Evolutionary conservation across 805 yeast genomes (phyloP), one percentile per base, ranked within the genome.

Genomic region (Kuraishia borneana): DNA sequence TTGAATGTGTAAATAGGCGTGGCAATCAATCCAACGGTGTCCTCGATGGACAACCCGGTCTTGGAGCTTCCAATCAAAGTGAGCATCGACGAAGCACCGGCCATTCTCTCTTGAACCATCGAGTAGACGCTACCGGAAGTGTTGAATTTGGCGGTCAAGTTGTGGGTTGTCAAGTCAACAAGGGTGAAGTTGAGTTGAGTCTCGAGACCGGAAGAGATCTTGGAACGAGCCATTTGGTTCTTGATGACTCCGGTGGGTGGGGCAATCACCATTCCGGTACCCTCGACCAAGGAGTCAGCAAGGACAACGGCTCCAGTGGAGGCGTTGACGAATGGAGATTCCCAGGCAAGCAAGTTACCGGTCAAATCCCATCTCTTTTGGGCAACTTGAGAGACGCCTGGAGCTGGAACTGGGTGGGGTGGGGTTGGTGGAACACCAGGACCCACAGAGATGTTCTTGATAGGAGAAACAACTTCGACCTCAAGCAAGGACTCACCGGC

Each of bases 341-440:
- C 47, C 56, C 55, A 52, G 26, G 44, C 47, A 30, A 51, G 47
- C 28, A 53, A 42, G 35, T 49, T 50, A 37, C 56, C 57, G 22
- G 50, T 38, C 13, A 53, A 31, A 21, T 43, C 44, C 59, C 59
- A 53, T 21, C 42, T 43, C 10, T 42, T 31, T n/a, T 33, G 26
- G n/a, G 31, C 23, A 8, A 36, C 21, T 10, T 14, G 31, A 21
- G 31, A 35, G 13, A 28, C 31, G 26, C 45, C 45, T 17, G 48
- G 38, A 10, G 43, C 37, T 19, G 41, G 41, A 18, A 50, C 45
- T 18, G 56, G 53, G 30, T 39, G 42, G 21, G 50, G 43, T 9
- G 42, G 16, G 17, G 39, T 26, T 31, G 47, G 42, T 19, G 43
- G 36, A 25, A 12, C 28, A 25, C 28, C 28, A 19, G 36, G 42